Conservation (phyloP, 2,329 filamentous ascomycete genomes). For the Didymella pinodella region DNA sequence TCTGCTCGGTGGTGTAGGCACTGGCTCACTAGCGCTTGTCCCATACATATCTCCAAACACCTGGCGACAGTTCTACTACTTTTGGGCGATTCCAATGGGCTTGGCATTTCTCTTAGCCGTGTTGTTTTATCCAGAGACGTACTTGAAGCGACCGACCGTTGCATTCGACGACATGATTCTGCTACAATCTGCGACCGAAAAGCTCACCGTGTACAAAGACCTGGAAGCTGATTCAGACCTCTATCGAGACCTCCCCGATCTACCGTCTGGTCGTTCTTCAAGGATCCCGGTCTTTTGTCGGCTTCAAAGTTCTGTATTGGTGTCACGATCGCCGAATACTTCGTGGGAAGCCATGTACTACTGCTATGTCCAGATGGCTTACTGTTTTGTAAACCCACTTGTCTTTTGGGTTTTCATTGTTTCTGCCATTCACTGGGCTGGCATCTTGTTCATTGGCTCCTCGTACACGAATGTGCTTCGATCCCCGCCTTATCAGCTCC, state of each 20-base stretch:
- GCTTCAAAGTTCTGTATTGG: neutral
- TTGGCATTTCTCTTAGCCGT: neutral
- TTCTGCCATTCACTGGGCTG: neutral
- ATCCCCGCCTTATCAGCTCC: neutral
- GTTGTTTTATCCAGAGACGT: neutral
- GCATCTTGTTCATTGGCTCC: neutral
- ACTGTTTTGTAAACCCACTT: neutral
- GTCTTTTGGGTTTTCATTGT: neutral
- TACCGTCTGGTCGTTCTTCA: neutral
- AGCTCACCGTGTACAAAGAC: neutral
- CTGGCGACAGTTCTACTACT: neutral
- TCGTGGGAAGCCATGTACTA: neutral
- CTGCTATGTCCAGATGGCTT: neutral
- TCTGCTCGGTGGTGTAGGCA: neutral
- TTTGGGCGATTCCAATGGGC: neutral
- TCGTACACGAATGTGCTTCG: neutral
- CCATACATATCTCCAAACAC: neutral
- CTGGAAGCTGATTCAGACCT: neutral
- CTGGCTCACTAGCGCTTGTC: neutral
- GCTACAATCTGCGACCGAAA: neutral
- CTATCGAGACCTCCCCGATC: neutral
- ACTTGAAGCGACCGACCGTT: neutral
- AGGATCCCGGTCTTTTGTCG: neutral
- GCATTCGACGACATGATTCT: neutral
- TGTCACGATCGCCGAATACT: neutral